phyloP scores from a whole-genome alignment of 2,329 filamentous ascomycete species.

The Curvularia lunata region DNA sequence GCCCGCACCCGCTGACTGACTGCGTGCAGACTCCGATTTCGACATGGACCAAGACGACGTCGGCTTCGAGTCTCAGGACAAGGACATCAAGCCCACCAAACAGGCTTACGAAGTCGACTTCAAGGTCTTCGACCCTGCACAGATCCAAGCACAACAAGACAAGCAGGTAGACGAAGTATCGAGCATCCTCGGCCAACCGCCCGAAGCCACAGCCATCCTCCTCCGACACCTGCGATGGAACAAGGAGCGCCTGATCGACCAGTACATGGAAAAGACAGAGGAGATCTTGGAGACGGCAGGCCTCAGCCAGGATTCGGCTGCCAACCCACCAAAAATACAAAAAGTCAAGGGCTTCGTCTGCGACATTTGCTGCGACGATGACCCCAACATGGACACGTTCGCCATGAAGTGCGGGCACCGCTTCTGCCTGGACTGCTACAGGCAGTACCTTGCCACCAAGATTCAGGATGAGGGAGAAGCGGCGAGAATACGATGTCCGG shows the following conservation, averaged over 20 bases:
- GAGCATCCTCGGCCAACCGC: constrained; percentile 84
- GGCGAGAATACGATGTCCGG: constrained; percentile 90
- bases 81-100: constrained; percentile 74
- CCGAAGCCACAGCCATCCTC: constrained; percentile 89
- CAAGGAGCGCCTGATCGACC: constrained; percentile 90
- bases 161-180: constrained; percentile 88
- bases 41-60: constrained; percentile 66
- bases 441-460: constrained; percentile 89
- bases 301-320: constrained; percentile 62
- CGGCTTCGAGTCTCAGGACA: constrained; percentile 68
- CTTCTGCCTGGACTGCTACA: constrained; percentile 91
- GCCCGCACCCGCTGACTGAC: constrained; percentile 7
- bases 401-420: constrained; percentile 94
- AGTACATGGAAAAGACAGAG: constrained; percentile 90
- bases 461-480: constrained; percentile 96
- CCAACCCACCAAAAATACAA: constrained; percentile 69
- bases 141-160: constrained; percentile 86
- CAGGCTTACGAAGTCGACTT: constrained; percentile 84
- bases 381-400: constrained; percentile 76
- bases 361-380: constrained; percentile 96
- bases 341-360: constrained; percentile 79
- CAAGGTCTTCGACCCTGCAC: constrained; percentile 77
- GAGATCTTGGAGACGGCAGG: constrained; percentile 85
- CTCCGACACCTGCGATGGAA: constrained; percentile 93
- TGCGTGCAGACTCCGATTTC: constrained; percentile 55